These are phyloP conservation scores for Iberis amara DNA, from an alignment of 441 rosid species.

Conservation along the genomic window DNA sequence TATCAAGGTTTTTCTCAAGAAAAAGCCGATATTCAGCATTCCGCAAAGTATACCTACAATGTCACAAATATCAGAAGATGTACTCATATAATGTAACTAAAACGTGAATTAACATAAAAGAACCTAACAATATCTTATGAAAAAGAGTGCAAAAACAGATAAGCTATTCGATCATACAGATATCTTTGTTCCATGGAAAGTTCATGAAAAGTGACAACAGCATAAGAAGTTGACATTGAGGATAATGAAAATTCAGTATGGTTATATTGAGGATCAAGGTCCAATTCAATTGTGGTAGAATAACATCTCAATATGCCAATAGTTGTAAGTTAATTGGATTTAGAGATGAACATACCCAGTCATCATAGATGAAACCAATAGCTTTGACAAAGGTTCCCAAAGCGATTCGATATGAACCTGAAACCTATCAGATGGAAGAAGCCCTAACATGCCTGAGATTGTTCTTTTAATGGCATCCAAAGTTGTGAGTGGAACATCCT, in stretches of 20 bases:
- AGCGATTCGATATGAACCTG: constrained; percentile 76
- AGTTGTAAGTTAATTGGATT: background rate
- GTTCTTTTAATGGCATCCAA: constrained; percentile 96
- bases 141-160: too few species aligned
- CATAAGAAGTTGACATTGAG: too few species aligned
- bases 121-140: background rate
- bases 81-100: background rate
- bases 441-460: constrained; percentile 89
- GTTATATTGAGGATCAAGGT: too few species aligned
- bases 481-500: constrained; percentile 72
- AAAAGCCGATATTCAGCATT: constrained; percentile 90
- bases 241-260: too few species aligned
- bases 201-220: background rate
- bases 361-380: constrained; percentile 88
- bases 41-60: constrained; percentile 65
- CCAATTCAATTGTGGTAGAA: too few species aligned
- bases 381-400: constrained; percentile 88
- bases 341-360: constrained; percentile 61
- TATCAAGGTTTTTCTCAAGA: constrained; percentile 71
- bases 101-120: background rate
- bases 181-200: background rate
- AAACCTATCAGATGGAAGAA: constrained; percentile 90
- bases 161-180: too few species aligned
- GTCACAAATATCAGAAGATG: constrained; percentile 20
- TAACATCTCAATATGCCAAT: too few species aligned